phyloP scores from a whole-genome alignment of 2,329 filamentous ascomycete species.

The Tothia fuscella region DNA sequence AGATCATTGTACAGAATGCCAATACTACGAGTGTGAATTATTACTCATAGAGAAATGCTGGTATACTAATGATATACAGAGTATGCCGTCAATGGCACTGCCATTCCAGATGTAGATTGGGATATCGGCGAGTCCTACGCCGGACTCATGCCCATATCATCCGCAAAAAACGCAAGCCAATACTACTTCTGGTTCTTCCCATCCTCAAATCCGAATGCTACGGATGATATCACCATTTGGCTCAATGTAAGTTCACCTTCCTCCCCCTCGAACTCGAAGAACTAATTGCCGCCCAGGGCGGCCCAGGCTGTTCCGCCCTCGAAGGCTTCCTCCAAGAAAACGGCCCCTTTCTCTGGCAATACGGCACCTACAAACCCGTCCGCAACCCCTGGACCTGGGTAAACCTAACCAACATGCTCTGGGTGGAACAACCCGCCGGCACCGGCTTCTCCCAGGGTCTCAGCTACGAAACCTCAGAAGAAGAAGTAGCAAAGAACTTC shows the following conservation, averaged over 20 bases:
- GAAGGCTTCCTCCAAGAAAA: constrained; percentile 40
- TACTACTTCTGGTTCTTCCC: constrained; percentile 48
- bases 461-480: constrained; percentile 51
- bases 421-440: constrained; percentile 55
- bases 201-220: constrained; percentile 33
- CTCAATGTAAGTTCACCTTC: constrained; percentile 20
- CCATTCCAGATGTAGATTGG: constrained; percentile 36
- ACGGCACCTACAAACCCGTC: constrained; percentile 28
- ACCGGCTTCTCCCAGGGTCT: constrained; percentile 59
- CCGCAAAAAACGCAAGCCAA: constrained; percentile 31
- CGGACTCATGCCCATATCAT: constrained; percentile 42
- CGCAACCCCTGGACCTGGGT: constrained; percentile 36
- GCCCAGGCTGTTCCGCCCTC: constrained; percentile 35
- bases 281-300: constrained; percentile 16
- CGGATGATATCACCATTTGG: constrained; percentile 41
- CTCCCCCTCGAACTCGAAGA: constrained; percentile 15
- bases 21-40: constrained; percentile 5
- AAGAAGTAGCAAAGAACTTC: constrained; percentile 60
- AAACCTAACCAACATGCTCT: constrained; percentile 65
- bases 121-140: constrained; percentile 34
- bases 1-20: constrained; percentile 3
- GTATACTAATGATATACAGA: constrained; percentile 15
- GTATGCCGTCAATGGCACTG: constrained; percentile 25
- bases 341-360: constrained; percentile 35
- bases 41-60: neutral